Evolutionary conservation across 179 eudicot species (phyloP).

Genomic region (Beta corolliflora): DNA sequence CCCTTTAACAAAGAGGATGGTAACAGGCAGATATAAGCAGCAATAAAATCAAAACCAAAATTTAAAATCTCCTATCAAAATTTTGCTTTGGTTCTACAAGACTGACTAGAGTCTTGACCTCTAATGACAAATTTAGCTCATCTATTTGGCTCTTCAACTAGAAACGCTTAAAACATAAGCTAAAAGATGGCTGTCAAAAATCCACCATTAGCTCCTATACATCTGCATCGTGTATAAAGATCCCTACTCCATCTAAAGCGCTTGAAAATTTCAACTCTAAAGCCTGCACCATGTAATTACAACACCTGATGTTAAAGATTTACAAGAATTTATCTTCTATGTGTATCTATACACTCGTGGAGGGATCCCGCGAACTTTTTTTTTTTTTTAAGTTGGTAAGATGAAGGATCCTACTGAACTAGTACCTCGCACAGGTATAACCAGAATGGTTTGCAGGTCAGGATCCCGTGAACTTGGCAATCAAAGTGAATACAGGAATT

Average conservation of each 20-base stretch:
- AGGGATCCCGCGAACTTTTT: background rate
- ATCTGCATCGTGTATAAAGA: background rate
- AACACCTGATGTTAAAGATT: background rate
- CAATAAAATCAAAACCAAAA: too few relatives aligned
- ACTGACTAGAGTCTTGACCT: background rate
- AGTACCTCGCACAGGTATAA: too few relatives aligned
- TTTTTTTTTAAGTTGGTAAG: too few relatives aligned
- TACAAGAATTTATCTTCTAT: background rate
- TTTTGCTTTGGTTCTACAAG: background rate
- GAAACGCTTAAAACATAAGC: background rate
- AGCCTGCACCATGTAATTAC: slow-evolving; percentile 11
- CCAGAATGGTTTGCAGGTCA: too few relatives aligned
- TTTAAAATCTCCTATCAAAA: background rate
- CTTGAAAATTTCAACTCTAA: background rate
- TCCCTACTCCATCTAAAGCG: background rate
- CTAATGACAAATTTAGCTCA: background rate
- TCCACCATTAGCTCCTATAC: background rate
- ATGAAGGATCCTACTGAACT: too few relatives aligned
- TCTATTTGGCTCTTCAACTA: background rate
- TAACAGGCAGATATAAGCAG: too few relatives aligned
- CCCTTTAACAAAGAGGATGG: too few relatives aligned
- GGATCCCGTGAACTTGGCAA: background rate
- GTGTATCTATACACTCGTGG: background rate
- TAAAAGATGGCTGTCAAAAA: background rate
- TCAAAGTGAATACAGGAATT: background rate